A percentile compares a stretch with the other conserved stretches of the same genome.
Evolutionary conservation across 2,329 filamentous ascomycete species (phyloP).

Genomic region (Pseudophaeomoniella oleicola): DNA sequence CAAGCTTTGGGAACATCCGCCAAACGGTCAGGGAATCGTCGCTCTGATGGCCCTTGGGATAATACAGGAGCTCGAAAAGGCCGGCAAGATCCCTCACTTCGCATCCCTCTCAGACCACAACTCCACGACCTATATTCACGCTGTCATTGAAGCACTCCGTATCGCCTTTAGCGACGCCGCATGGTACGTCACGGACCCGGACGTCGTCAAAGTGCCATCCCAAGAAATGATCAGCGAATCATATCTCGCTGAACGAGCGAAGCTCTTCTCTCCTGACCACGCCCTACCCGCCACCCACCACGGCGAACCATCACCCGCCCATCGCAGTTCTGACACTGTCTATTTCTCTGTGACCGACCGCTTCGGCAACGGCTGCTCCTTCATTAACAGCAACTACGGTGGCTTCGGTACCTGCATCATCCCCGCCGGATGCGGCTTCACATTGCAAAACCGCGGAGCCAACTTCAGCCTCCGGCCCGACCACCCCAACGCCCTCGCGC

Average conservation of each 20-base stretch:
- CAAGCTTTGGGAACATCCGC: constrained; percentile 90
- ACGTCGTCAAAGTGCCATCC: constrained; percentile 54
- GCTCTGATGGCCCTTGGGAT: constrained; percentile 91
- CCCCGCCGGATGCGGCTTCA: constrained; percentile 76
- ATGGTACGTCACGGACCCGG: constrained; percentile 84
- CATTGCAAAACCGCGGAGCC: constrained; percentile 76
- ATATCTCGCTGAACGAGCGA: constrained; percentile 59
- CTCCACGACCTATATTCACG: constrained; percentile 65
- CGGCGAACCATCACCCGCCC: constrained; percentile 60
- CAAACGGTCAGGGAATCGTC: constrained; percentile 91
- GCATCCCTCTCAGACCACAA: constrained; percentile 56
- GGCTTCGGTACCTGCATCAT: constrained; percentile 79
- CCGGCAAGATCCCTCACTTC: constrained; percentile 61
- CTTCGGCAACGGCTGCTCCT: constrained; percentile 78
- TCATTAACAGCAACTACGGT: constrained; percentile 91
- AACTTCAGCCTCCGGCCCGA: constrained; percentile 60
- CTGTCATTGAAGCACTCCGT: constrained; percentile 72
- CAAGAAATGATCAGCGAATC: constrained; percentile 52
- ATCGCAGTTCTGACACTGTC: constrained; percentile 80
- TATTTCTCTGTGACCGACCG: constrained; percentile 79
- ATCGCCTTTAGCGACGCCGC: constrained; percentile 79
- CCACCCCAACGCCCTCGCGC: constrained; percentile 70
- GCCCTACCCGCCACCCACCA: constrained; percentile 43
- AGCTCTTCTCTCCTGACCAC: constrained; percentile 43
- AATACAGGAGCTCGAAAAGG: constrained; percentile 67